These are phyloP conservation scores for Tulasnella sp. DNA, from an alignment of 768 basidiomycete species.

Conservation along the genomic window DNA sequence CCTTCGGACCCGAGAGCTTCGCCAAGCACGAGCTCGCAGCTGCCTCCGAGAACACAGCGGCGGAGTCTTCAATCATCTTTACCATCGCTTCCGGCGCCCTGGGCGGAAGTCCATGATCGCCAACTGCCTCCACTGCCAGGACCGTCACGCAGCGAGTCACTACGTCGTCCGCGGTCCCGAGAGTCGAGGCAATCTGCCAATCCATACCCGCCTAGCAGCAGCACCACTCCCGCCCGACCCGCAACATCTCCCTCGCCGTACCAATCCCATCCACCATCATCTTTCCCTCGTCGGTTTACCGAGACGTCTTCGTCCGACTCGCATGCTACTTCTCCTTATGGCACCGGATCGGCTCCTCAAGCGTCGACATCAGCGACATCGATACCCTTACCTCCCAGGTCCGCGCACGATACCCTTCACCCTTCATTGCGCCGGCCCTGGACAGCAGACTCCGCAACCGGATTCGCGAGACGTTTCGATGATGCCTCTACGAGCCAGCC, in stretches of 20 bases:
- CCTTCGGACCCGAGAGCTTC: background rate
- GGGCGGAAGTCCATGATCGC: slow-evolving; percentile 12
- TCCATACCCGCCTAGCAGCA: background rate
- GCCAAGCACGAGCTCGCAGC: slow-evolving; percentile 5
- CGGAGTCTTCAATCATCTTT: slow-evolving; percentile 2
- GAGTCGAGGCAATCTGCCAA: background rate
- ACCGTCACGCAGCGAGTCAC: slow-evolving; percentile 14
- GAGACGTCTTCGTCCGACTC: background rate
- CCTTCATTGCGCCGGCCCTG: slow-evolving; percentile 6
- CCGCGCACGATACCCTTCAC: background rate
- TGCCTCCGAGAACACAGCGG: background rate
- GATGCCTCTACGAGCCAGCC: background rate
- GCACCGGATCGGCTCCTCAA: background rate
- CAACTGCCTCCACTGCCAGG: slow-evolving; percentile 13
- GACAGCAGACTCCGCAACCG: background rate
- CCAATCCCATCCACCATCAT: slow-evolving; percentile 19
- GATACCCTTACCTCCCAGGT: background rate
- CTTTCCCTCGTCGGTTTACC: slow-evolving; percentile 20
- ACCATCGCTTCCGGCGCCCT: background rate
- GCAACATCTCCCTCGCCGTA: slow-evolving; percentile 15
- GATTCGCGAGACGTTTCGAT: background rate
- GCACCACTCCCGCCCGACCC: slow-evolving; percentile 6
- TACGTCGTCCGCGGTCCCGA: slow-evolving; percentile 5
- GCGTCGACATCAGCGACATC: slow-evolving; percentile 2
- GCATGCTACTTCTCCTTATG: background rate